Conservation (phyloP, 345 rosid genomes). For the Leavenworthia alabamica region DNA sequence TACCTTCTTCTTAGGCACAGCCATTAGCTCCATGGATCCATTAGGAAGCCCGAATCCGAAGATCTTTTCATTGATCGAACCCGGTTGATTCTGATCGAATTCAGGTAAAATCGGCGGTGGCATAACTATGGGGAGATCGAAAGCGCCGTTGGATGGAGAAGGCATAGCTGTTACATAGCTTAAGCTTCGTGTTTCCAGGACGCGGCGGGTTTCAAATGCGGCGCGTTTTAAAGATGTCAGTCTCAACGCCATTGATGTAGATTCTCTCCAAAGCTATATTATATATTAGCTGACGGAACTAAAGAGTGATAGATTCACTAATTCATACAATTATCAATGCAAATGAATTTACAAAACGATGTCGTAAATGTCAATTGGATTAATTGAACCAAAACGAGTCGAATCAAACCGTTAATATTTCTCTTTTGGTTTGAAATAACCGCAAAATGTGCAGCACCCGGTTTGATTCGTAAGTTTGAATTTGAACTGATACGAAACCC, state of each 20-base stretch:
- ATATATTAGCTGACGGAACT: too few relatives aligned
- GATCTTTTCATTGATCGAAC: neutral
- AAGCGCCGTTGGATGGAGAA: neutral
- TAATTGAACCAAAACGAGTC: too few relatives aligned
- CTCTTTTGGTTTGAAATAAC: too few relatives aligned
- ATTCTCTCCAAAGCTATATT: too few relatives aligned
- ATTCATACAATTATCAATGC: too few relatives aligned
- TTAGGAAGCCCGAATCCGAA: slow-evolving; percentile 32
- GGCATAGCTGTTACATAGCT: slow-evolving; percentile 15
- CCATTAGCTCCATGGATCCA: slow-evolving; percentile 78
- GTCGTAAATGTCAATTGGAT: too few relatives aligned
- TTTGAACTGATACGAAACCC: too few relatives aligned
- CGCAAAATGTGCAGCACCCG: too few relatives aligned
- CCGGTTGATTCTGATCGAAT: slow-evolving; percentile 26
- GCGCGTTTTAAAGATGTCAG: slow-evolving; percentile 34
- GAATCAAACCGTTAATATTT: too few relatives aligned
- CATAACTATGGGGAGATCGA: slow-evolving; percentile 16
- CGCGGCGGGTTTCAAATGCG: neutral
- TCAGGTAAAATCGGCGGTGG: slow-evolving; percentile 39
- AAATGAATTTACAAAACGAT: too few relatives aligned
- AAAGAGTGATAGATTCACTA: too few relatives aligned
- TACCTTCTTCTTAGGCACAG: slow-evolving; percentile 73
- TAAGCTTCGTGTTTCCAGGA: slow-evolving; percentile 27
- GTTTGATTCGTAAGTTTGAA: too few relatives aligned
- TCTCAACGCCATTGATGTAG: slow-evolving; percentile 40